Percentiles rank a stretch among this genome's conserved stretches.
These are phyloP conservation scores for Gypsophila paniculata DNA, from an alignment of 179 eudicot species.

Conservation along the genomic window DNA sequence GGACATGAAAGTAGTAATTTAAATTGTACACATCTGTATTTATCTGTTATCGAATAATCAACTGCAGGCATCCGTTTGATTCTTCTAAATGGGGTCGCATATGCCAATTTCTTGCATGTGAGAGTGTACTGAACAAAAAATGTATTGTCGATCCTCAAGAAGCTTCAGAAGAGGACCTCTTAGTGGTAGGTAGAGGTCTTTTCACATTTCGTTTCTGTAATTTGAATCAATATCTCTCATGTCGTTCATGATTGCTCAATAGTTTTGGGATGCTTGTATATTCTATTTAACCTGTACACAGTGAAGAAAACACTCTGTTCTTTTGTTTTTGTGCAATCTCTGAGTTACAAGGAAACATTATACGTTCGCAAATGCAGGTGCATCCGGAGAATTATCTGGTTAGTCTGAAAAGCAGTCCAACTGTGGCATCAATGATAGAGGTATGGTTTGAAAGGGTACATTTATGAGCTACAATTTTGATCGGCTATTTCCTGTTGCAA, in stretches of 20 bases:
- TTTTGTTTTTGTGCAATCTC: slow-evolving; percentile 2
- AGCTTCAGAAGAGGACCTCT: slow-evolving; percentile 82
- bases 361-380: slow-evolving; percentile 43
- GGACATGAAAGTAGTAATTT: neutral
- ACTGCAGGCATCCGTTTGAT: slow-evolving; percentile 91
- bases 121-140: slow-evolving; percentile 53
- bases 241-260: neutral
- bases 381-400: slow-evolving; percentile 75
- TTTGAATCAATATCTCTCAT: neutral
- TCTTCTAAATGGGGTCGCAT: slow-evolving; percentile 99
- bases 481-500: too few species aligned
- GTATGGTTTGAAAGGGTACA: slow-evolving; percentile 26
- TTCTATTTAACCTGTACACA: neutral
- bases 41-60: slow-evolving; percentile 18
- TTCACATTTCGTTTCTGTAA: slow-evolving; percentile 4
- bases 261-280: neutral
- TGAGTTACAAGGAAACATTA: slow-evolving; percentile 8
- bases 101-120: slow-evolving; percentile 59
- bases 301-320: neutral
- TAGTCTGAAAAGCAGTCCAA: slow-evolving; percentile 63
- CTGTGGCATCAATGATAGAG: slow-evolving; percentile 70
- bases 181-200: slow-evolving; percentile 55
- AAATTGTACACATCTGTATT: slow-evolving; percentile 1
- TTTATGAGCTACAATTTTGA: neutral
- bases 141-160: slow-evolving; percentile 75